Conservation (phyloP, 2,329 filamentous ascomycete genomes). For the Cladophialophora psammophila region DNA sequence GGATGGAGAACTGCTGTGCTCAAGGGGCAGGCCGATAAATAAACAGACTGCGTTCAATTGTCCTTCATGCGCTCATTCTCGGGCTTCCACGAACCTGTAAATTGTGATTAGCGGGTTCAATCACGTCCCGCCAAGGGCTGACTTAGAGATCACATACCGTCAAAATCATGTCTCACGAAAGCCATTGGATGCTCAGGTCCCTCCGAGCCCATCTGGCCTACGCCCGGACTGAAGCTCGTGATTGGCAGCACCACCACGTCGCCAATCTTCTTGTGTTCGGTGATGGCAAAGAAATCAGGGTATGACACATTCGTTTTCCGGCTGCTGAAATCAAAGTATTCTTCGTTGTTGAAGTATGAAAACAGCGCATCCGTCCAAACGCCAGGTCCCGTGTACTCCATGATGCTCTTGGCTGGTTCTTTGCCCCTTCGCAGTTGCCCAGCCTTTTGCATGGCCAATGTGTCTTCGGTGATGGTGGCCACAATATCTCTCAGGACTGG, state of each 20-base stretch:
- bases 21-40: background rate
- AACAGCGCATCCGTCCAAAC: constrained; percentile 95
- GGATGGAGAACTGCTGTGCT: background rate
- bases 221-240: constrained; percentile 95
- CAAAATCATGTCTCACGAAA: constrained; percentile 96
- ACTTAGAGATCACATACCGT: constrained; percentile 66
- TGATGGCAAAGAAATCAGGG: constrained; percentile 88
- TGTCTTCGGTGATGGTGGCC: constrained; percentile 81
- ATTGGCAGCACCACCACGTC: constrained; percentile 95
- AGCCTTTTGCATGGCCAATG: constrained; percentile 73
- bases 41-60: constrained; percentile 1
- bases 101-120: constrained; percentile 21
- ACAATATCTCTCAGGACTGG: constrained; percentile 89
- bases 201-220: constrained; percentile 89
- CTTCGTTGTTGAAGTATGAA: constrained; percentile 88
- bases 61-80: constrained; percentile 41
- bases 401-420: constrained; percentile 71
- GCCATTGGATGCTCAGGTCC: constrained; percentile 93
- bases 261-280: constrained; percentile 81
- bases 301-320: constrained; percentile 74
- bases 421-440: constrained; percentile 69
- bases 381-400: constrained; percentile 93
- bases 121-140: background rate
- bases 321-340: constrained; percentile 84
- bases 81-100: constrained; percentile 44